Evolutionary conservation across 208 protist genomes (phyloP), one percentile per base, ranked within the genome.

Genomic region (Plasmodiophora brassicae): DNA sequence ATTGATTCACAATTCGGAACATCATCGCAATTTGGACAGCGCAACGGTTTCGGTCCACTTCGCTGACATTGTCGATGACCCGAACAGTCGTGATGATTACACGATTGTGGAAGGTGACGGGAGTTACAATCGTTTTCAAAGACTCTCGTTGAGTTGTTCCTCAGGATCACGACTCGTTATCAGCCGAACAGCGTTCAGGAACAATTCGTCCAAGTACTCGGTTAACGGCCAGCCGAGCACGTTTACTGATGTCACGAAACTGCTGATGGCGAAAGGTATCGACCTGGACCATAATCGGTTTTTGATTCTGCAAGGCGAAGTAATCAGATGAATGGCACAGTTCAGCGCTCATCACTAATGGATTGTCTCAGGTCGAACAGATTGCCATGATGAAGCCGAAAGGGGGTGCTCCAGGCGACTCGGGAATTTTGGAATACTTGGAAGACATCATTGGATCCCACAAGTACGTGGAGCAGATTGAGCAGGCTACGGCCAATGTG

Each of bases 351-450:
- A 78, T 38, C n/a, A 44, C 41, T 38, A 28, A 25, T 28, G 14
- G 20, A 78, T 78, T 78, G n/a, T 5, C 50, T 0, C 85, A 99
- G 93, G 98, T 99, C 41, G 98, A 99, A 91, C 95, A 96, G 90
- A 99, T 99, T 87, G 95, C 99, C 14, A 93, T 99, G 87, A 99
- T 99, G 99, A 99, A 99, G 91, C 98, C 99, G 60, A 99, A 99
- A 91, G 97, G 95, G 14, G 93, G 95, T 72, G 91, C 38, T 8
- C 93, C 97, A 44, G 92, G 97, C 60, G 97, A 99, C 84, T 39
- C n/a, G 71, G 99, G 98, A n/a, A 92, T 99, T 1, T 94, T 99
- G 1, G 98, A 99, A 92, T 99, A 99, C 92, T 94, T 99, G 10
- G 98, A 99, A 91, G 98, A 99, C 90, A 96, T 99, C 46, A 99